Conservation (phyloP, 129 eudicot species). For the Saussurea involucrata region DNA sequence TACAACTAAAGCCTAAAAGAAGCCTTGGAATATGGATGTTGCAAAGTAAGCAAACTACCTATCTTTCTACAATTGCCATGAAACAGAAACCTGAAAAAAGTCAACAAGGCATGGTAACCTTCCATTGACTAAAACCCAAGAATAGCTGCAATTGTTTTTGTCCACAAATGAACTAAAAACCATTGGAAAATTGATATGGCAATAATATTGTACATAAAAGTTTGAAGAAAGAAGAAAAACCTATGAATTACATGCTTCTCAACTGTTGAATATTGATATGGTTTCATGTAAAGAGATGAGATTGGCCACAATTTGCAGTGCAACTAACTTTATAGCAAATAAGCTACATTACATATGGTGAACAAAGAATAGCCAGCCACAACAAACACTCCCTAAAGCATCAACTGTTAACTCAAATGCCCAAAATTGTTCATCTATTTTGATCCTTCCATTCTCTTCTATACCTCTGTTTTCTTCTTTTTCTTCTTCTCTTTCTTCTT, state of each 20-base stretch:
- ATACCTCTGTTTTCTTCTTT: slow-evolving; percentile 28
- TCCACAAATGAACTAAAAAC: not conserved
- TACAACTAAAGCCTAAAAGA: not conserved
- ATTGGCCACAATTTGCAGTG: not conserved
- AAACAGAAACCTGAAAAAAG: not conserved
- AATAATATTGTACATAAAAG: not conserved
- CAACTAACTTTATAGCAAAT: not conserved
- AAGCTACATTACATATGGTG: not conserved
- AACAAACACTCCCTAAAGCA: not conserved
- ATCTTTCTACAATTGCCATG: not conserved
- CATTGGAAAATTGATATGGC: not conserved
- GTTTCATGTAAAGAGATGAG: not conserved
- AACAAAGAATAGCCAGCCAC: not conserved
- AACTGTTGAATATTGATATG: not conserved
- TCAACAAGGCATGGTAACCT: not conserved
- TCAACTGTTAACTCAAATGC: not conserved
- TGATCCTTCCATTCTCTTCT: not conserved
- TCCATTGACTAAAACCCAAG: not conserved
- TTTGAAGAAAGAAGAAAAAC: not conserved
- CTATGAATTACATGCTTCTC: not conserved
- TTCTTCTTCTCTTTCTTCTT: slow-evolving; percentile 50
- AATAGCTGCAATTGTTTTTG: not conserved
- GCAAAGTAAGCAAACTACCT: not conserved
- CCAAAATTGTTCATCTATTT: not conserved
- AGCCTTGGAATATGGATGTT: not conserved